phyloP scores from a whole-genome alignment of 768 basidiomycete species.

The Pisolithus albus region DNA sequence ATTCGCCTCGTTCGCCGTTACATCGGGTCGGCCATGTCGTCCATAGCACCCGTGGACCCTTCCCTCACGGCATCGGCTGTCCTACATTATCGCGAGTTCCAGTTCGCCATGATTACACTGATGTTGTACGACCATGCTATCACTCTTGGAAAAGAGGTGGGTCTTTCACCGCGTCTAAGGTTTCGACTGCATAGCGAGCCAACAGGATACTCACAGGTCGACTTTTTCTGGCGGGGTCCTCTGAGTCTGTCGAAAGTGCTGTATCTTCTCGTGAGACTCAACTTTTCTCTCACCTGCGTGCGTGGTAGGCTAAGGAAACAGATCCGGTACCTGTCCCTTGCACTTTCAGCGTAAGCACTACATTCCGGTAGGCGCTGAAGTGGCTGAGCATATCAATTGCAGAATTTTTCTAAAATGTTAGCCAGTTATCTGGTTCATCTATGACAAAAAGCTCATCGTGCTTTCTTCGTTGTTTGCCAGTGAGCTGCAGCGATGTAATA shows the following conservation, averaged over 20 bases:
- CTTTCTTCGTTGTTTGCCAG: neutral
- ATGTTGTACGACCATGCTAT: neutral
- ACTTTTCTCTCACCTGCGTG: too few species aligned
- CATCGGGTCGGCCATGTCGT: neutral
- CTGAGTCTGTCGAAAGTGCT: slow-evolving; percentile 4
- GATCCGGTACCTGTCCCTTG: slow-evolving; percentile 5
- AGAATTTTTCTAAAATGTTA: neutral
- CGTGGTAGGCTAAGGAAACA: neutral
- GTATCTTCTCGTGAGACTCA: slow-evolving; percentile 5
- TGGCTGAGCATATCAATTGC: neutral
- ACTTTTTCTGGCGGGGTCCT: slow-evolving; percentile 4
- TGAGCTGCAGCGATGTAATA: neutral
- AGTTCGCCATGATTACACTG: neutral
- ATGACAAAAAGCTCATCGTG: neutral
- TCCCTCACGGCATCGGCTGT: neutral
- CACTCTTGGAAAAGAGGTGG: slow-evolving; percentile 4
- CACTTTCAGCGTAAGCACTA: neutral
- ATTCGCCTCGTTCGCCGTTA: neutral
- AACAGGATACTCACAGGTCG: slow-evolving; percentile 1
- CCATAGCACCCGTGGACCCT: neutral
- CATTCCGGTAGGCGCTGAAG: too few species aligned
- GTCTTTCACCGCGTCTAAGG: neutral
- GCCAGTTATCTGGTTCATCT: neutral
- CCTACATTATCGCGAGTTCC: neutral
- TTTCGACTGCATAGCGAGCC: neutral